Conservation (phyloP, 768 basidiomycete species). For the Floccularia luteovirens region DNA sequence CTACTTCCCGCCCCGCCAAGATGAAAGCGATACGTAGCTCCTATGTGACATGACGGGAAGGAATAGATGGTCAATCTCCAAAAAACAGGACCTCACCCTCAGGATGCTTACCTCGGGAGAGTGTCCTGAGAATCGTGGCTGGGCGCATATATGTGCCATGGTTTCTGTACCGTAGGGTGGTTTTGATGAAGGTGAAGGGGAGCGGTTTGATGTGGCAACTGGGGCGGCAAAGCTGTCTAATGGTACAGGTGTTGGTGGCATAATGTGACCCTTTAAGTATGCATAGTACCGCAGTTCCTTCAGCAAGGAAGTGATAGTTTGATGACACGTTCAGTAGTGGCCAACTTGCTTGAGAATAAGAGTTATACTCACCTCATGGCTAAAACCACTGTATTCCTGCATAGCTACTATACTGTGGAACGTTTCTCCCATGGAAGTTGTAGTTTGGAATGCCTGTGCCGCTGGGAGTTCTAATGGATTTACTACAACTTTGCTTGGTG, state of each 20-base stretch:
- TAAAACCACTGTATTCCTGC: slow-evolving; percentile 24
- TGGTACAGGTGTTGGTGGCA: slow-evolving; percentile 16
- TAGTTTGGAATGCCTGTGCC: slow-evolving; percentile 12
- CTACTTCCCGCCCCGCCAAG: neutral
- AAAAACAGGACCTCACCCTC: neutral
- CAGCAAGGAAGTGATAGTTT: slow-evolving; percentile 2
- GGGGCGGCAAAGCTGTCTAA: slow-evolving; percentile 15
- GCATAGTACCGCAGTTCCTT: slow-evolving; percentile 39
- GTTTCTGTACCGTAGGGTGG: slow-evolving; percentile 15
- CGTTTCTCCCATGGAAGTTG: slow-evolving; percentile 13
- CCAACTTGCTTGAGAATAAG: slow-evolving; percentile 1
- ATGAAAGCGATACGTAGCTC: slow-evolving; percentile 1
- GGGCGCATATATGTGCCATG: slow-evolving; percentile 26
- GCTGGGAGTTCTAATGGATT: slow-evolving; percentile 11
- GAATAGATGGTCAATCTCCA: neutral
- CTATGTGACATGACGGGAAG: neutral
- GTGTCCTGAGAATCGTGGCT: slow-evolving; percentile 30
- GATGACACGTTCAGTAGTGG: neutral
- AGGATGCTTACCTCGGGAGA: slow-evolving; percentile 40
- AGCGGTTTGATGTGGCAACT: neutral
- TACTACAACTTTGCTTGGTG: slow-evolving; percentile 2
- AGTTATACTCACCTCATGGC: slow-evolving; percentile 30
- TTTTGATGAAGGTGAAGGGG: neutral
- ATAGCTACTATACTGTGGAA: slow-evolving; percentile 32
- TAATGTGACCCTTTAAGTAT: slow-evolving; percentile 27